phyloP scores from a whole-genome alignment of 805 yeast genomes.

The Candida methanosorbosa region DNA sequence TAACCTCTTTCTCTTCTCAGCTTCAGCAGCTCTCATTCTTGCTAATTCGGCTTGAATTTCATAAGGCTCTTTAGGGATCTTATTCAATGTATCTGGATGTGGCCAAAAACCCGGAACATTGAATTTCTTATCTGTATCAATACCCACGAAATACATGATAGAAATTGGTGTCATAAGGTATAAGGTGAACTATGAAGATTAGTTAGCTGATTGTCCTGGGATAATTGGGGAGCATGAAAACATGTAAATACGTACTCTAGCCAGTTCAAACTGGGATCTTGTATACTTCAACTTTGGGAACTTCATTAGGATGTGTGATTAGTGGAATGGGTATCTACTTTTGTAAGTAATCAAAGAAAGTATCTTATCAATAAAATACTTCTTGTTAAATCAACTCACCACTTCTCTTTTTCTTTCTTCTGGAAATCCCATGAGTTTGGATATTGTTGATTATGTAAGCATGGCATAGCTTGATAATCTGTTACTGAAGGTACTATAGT shows the following conservation, averaged over 20 bases:
- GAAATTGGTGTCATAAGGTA: constrained; percentile 79
- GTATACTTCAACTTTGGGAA: constrained; percentile 23
- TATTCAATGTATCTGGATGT: constrained; percentile 84
- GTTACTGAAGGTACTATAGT: too few species aligned
- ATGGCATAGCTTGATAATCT: too few species aligned
- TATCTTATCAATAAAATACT: too few species aligned
- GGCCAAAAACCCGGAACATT: constrained; percentile 97
- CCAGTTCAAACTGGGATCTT: constrained; percentile 45
- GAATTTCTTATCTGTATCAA: constrained; percentile 80
- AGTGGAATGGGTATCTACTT: too few species aligned
- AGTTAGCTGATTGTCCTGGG: constrained; percentile 3
- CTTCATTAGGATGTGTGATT: constrained; percentile 5
- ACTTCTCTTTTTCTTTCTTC: too few species aligned
- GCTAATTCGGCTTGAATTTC: constrained; percentile 90
- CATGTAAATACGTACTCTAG: constrained; percentile 28
- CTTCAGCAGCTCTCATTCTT: constrained; percentile 68
- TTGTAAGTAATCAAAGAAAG: too few species aligned
- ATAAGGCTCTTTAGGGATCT: constrained; percentile 87
- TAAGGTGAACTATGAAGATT: constrained; percentile 53
- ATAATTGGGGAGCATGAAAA: neutral
- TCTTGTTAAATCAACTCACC: too few species aligned
- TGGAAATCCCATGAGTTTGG: too few species aligned
- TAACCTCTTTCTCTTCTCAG: constrained; percentile 62
- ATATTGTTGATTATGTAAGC: too few species aligned
- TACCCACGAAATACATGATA: constrained; percentile 92